Evolutionary conservation across 345 rosid genomes (phyloP).

Genomic region (Citrus unshiu): DNA sequence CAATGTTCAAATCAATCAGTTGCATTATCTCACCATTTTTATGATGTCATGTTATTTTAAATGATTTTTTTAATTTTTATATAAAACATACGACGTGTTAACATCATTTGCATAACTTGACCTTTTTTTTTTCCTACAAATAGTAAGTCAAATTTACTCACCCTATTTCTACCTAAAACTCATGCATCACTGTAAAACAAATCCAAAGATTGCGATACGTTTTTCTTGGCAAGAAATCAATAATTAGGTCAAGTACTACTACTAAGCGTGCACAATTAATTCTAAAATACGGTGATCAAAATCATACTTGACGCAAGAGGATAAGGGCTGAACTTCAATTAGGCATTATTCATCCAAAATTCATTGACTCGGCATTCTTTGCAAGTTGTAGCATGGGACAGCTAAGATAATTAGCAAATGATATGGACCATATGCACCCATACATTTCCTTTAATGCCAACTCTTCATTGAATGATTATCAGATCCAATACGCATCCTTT

Average conservation of each 20-base stretch:
- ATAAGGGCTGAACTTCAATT: neutral
- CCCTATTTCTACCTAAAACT: neutral
- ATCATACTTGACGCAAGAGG: neutral
- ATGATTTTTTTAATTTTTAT: too few relatives aligned
- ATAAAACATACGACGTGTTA: too few relatives aligned
- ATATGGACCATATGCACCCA: neutral
- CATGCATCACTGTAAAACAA: neutral
- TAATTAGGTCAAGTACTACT: neutral
- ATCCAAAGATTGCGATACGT: neutral
- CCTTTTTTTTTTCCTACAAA: too few relatives aligned
- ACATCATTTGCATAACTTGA: too few relatives aligned
- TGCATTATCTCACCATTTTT: too few relatives aligned
- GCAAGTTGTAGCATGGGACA: neutral
- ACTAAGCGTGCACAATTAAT: neutral
- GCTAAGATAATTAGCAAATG: neutral
- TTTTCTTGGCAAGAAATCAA: neutral
- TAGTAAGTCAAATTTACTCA: too few relatives aligned
- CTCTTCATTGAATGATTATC: too few relatives aligned
- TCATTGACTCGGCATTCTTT: neutral
- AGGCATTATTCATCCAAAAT: too few relatives aligned
- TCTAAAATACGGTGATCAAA: neutral
- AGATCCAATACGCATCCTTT: neutral
- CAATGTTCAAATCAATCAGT: too few relatives aligned
- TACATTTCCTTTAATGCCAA: neutral
- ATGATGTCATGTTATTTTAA: too few relatives aligned